Percentiles rank a stretch among this genome's conserved stretches.
phyloP scores from a whole-genome alignment of 352 stramenopile species.

The Paralagenidium karlingii region DNA sequence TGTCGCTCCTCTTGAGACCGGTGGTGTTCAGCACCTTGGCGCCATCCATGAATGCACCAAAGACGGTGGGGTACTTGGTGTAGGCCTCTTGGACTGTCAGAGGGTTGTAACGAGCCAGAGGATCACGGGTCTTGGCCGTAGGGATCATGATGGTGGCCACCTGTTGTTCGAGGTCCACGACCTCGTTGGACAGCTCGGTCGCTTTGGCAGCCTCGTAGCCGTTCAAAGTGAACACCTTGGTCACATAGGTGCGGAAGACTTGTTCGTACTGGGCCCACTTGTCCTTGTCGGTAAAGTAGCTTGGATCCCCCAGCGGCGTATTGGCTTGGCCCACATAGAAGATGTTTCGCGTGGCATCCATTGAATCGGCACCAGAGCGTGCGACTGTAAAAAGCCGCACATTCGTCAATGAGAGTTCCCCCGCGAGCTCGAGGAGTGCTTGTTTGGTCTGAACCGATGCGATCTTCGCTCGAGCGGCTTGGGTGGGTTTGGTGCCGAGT shows the following conservation, averaged over 20 bases:
- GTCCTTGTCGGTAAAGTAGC: conserved; percentile 3
- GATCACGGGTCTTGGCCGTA: conserved; percentile 47
- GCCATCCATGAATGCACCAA: background rate
- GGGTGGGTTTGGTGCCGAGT: too few species aligned
- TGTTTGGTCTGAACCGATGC: too few species aligned
- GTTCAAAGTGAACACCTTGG: background rate
- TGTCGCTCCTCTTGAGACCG: background rate
- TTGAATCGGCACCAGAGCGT: conserved; percentile 2
- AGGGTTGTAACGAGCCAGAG: conserved; percentile 49
- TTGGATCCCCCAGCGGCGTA: conserved; percentile 1
- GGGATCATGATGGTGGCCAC: conserved; percentile 50
- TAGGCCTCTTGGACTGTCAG: conserved; percentile 25
- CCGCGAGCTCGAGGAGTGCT: conserved; percentile 4
- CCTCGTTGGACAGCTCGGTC: conserved; percentile 8
- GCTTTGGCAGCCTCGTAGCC: background rate
- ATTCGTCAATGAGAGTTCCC: background rate
- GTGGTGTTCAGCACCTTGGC: background rate
- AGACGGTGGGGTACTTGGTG: background rate
- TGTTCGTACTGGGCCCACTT: conserved; percentile 1
- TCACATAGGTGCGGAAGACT: conserved; percentile 1
- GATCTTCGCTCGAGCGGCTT: too few species aligned
- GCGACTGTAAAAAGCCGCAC: conserved; percentile 3
- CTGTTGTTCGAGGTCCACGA: conserved; percentile 34
- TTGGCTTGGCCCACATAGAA: conserved; percentile 5
- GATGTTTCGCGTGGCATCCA: conserved; percentile 4